phyloP scores from a whole-genome alignment of 2,329 filamentous ascomycete genomes.

The Myriosclerotinia scirpicola region DNA sequence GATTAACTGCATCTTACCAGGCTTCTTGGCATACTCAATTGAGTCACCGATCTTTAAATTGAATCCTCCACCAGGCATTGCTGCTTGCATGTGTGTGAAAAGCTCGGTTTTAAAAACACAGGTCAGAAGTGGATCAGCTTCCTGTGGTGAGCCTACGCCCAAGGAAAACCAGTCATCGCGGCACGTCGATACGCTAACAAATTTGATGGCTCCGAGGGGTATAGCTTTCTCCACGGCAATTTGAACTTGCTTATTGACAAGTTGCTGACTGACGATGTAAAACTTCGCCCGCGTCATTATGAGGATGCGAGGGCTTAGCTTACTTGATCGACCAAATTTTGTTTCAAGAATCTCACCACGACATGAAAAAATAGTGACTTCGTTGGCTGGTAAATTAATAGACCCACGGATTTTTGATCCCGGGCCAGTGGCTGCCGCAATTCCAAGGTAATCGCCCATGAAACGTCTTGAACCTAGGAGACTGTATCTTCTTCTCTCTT shows the following conservation, averaged over 20 bases:
- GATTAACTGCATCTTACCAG: conserved; percentile 83
- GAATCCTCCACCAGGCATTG: conserved; percentile 71
- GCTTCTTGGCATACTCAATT: conserved; percentile 98
- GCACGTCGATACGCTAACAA: conserved; percentile 73
- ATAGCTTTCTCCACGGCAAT: conserved; percentile 81
- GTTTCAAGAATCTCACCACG: conserved; percentile 86
- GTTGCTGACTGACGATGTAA: conserved; percentile 81
- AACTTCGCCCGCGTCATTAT: conserved; percentile 83
- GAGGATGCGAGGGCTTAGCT: conserved; percentile 81
- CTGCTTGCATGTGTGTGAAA: conserved; percentile 84
- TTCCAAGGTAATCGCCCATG: conserved; percentile 89
- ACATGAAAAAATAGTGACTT: conserved; percentile 84
- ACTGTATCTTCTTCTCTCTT: conserved; percentile 89
- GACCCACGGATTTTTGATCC: conserved; percentile 78
- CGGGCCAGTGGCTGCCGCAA: conserved; percentile 76
- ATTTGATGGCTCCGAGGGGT: conserved; percentile 84
- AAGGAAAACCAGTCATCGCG: conserved; percentile 98
- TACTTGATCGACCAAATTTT: conserved; percentile 95
- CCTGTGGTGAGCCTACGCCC: conserved; percentile 83
- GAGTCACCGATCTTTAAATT: conserved; percentile 79
- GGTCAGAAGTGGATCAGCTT: conserved; percentile 88
- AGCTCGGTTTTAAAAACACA: conserved; percentile 97
- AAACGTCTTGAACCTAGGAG: conserved; percentile 88
- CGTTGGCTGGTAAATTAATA: conserved; percentile 68
- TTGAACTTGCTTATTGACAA: conserved; percentile 78